Evolutionary conservation across 192 early-diverging fungal species (phyloP).

Genomic region (Dispira simplex): DNA sequence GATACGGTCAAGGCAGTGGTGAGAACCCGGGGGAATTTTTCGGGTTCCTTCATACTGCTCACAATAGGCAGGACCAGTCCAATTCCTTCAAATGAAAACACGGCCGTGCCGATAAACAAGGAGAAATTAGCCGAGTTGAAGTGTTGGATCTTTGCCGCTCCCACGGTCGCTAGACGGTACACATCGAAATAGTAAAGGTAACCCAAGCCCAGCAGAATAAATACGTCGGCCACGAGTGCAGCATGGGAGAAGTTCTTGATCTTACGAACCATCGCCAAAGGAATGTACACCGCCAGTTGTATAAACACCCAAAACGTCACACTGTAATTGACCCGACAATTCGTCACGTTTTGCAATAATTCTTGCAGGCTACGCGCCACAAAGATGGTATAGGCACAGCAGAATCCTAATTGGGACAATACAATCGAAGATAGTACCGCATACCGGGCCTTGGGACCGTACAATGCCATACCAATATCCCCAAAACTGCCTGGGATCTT

Average conservation of each 20-base stretch:
- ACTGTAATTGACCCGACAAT: conserved; percentile 39
- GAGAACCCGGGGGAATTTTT: conserved; percentile 73
- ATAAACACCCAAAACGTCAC: conserved; percentile 59
- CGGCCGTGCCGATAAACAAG: conserved; percentile 88
- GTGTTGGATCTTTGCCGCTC: conserved; percentile 50
- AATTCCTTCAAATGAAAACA: conserved; percentile 83
- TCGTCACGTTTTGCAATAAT: conserved; percentile 46
- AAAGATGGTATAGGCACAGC: conserved; percentile 81
- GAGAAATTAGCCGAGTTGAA: conserved; percentile 74
- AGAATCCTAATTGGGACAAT: conserved; percentile 71
- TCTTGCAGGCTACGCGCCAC: conserved; percentile 69
- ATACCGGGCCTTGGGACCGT: conserved; percentile 39
- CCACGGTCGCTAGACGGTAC: conserved; percentile 39
- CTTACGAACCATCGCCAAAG: conserved; percentile 76
- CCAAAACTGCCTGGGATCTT: conserved; percentile 45
- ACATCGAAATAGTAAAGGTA: conserved; percentile 79
- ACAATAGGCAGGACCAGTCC: conserved; percentile 62
- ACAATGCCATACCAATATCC: conserved; percentile 47
- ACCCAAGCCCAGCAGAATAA: conserved; percentile 75
- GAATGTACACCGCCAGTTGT: conserved; percentile 62
- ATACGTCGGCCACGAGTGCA: conserved; percentile 80
- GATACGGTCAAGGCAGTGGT: conserved; percentile 62
- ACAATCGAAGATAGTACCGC: conserved; percentile 54
- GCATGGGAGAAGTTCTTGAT: conserved; percentile 80
- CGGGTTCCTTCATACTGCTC: conserved; percentile 79